Percentiles rank a stretch among this genome's conserved stretches.
phyloP scores from a whole-genome alignment of 129 eudicot species.

The Rutidosis leptorrhynchoides region DNA sequence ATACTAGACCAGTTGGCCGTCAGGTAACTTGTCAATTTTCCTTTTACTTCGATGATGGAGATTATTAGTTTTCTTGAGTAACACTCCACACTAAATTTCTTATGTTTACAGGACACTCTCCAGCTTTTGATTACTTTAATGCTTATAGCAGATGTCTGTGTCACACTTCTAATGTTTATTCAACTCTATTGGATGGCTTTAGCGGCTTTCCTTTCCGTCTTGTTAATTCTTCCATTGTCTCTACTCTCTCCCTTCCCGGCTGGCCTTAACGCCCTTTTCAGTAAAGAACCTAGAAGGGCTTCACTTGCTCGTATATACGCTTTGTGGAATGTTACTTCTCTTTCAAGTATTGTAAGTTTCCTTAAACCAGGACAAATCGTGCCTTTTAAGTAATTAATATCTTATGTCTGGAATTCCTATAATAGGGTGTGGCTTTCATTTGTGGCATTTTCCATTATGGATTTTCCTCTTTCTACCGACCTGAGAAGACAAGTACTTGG shows the following conservation, averaged over 20 bases:
- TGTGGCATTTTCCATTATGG: constrained; percentile 75
- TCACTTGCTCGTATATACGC: constrained; percentile 92
- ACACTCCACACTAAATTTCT: too few relatives aligned
- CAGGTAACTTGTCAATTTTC: too few relatives aligned
- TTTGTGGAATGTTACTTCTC: constrained; percentile 78
- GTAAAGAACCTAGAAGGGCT: constrained; percentile 77
- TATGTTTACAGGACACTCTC: constrained; percentile 83
- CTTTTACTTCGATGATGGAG: too few relatives aligned
- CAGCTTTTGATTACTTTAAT: constrained; percentile 72
- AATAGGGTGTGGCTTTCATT: constrained; percentile 79
- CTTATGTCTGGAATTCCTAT: too few relatives aligned
- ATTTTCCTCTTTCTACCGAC: constrained; percentile 38
- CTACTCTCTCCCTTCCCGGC: constrained; percentile 88
- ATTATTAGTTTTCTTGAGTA: too few relatives aligned
- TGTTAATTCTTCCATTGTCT: constrained; percentile 85
- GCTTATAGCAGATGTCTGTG: constrained; percentile 71
- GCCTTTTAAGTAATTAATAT: too few relatives aligned
- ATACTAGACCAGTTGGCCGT: constrained; percentile 77
- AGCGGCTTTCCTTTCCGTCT: constrained; percentile 78
- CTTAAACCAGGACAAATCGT: neutral
- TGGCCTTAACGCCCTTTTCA: constrained; percentile 85
- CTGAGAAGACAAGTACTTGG: constrained; percentile 48
- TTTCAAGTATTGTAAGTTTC: constrained; percentile 73
- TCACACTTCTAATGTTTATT: constrained; percentile 72
- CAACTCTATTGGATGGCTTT: constrained; percentile 82